Conservation (phyloP, 2,329 filamentous ascomycete species). For the Rugonectria rugulosa region DNA sequence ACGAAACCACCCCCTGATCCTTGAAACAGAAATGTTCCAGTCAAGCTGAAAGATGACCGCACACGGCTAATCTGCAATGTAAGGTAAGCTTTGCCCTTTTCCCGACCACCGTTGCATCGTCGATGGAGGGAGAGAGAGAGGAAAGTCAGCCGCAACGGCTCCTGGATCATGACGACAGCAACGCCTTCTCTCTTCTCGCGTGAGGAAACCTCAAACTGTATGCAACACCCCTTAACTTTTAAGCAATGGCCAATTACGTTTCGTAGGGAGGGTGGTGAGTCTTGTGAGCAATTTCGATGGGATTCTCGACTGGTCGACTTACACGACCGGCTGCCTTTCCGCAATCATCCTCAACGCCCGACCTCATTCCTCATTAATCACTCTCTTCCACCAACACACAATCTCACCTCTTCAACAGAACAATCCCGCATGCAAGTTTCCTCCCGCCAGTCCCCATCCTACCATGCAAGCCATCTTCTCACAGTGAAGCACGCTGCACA, state of each 20-base stretch:
- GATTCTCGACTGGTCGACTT: too few relatives aligned
- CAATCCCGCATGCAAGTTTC: not conserved
- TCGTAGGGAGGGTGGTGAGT: too few relatives aligned
- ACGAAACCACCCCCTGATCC: too few relatives aligned
- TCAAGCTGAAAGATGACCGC: not conserved
- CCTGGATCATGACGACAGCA: not conserved
- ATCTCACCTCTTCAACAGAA: not conserved
- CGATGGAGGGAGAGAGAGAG: not conserved
- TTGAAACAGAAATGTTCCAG: not conserved
- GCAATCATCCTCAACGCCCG: too few relatives aligned
- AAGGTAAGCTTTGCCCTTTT: too few relatives aligned
- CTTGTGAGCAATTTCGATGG: too few relatives aligned
- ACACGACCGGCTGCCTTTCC: too few relatives aligned
- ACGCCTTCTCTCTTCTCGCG: too few relatives aligned
- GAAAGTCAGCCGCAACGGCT: not conserved
- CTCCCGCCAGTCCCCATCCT: not conserved
- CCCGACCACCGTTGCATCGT: not conserved
- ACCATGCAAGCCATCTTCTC: slow-evolving; percentile 18
- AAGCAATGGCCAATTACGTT: too few relatives aligned
- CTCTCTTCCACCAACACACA: not conserved
- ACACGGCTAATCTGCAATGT: not conserved
- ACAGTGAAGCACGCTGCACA: not conserved
- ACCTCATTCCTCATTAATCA: too few relatives aligned
- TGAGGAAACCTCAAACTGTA: too few relatives aligned
- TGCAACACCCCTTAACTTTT: too few relatives aligned